These are phyloP conservation scores for Didymella keratinophila DNA, from an alignment of 2,329 filamentous ascomycete genomes.

Conservation along the genomic window DNA sequence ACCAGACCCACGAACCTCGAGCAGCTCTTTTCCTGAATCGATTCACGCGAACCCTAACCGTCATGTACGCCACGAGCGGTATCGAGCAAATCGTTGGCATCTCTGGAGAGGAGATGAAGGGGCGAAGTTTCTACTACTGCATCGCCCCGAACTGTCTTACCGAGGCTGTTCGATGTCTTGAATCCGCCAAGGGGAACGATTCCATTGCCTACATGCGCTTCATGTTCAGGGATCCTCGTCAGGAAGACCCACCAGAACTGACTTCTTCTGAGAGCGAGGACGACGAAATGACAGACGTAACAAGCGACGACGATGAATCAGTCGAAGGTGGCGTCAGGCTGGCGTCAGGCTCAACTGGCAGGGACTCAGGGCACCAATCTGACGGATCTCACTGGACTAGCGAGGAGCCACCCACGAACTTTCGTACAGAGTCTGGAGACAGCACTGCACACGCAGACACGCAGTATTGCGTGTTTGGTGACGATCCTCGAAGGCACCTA, in stretches of 20 bases:
- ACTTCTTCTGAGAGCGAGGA: constrained; percentile 58
- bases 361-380: constrained; percentile 18
- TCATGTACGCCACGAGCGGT: constrained; percentile 86
- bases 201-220: constrained; percentile 91
- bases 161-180: constrained; percentile 79
- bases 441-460: constrained; percentile 53
- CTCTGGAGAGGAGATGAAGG: constrained; percentile 70
- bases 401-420: constrained; percentile 29
- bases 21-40: constrained; percentile 86
- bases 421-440: constrained; percentile 57
- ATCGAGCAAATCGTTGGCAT: constrained; percentile 79
- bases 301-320: constrained; percentile 57
- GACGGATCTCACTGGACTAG: constrained; percentile 26
- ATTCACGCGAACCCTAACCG: constrained; percentile 80
- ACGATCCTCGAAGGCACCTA: constrained; percentile 36
- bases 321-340: constrained; percentile 56
- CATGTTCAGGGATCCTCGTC: constrained; percentile 78
- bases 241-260: constrained; percentile 51
- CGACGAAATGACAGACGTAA: constrained; percentile 58
- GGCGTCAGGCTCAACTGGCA: constrained; percentile 11
- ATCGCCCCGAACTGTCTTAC: constrained; percentile 79
- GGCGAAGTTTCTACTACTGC: constrained; percentile 86
- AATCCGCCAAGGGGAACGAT: constrained; percentile 88
- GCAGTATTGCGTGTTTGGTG: constrained; percentile 37
- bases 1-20: constrained; percentile 74